Base-by-base conservation (phyloP, 176 grass and related monocot species). In the Lolium perenne region DNA sequence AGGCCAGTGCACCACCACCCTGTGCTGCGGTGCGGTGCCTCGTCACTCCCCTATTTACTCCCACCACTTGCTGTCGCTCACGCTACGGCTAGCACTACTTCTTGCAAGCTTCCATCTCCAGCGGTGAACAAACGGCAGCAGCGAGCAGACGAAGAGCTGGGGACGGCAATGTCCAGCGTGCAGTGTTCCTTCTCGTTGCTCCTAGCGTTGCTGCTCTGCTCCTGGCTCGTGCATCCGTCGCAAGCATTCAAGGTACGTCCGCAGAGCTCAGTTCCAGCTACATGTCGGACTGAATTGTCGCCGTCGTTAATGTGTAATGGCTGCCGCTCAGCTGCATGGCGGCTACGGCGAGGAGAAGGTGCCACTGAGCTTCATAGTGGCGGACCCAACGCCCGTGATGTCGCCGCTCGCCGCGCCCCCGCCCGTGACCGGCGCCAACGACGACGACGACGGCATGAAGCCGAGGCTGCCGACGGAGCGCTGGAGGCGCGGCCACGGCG, bases 381-480 rank as follows among this genome's bases (percentile, higher is more conserved):
- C 94, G 3, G 94, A 93, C 87, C 69, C 86, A 59, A 32, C 81
- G 60, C 80, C 84, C 20, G 58, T 8, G 72, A 20, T 55, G 29
- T 78, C 84, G 4, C 86, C 86, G 60, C 29, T 76, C 20, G 70
- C 85, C 12, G 76, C 88, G 38, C 85, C 77, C 38, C 65, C 88
- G 6, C 91, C 82, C 12, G 43, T 79, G 29, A 51, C 74, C 65
- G 88, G 78, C 35, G 87, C 76, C 10, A 35, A 35, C 32, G 87
- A 78, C 16, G 87, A 59, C 48, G 77, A 67, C 48, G 91, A 88
- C 16, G 91, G 89, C 81, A 53, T 90, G 66, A 83, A 71, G 11
- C 84, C 87, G n/a, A 91, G 43, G 82, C 87, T 96, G 82, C 94
- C 94, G 61, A 90, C 87, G 73, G 87, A 94, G 73, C 55, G 89